A percentile compares a stretch with the other conserved stretches of the same genome.
phyloP scores from a whole-genome alignment of 2,329 filamentous ascomycete genomes.

The Exserohilum rostratum region DNA sequence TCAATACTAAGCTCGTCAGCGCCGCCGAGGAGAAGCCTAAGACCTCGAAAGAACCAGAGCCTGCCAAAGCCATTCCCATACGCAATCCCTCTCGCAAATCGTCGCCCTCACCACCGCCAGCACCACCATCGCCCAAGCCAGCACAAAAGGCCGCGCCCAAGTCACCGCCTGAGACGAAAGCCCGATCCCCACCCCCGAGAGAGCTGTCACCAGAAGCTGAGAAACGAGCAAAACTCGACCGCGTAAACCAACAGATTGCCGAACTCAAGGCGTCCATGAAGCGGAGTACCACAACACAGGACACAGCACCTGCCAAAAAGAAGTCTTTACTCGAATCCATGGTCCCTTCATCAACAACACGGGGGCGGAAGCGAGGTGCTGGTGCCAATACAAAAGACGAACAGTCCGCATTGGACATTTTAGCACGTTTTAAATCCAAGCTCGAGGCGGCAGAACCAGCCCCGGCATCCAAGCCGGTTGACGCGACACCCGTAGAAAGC shows the following conservation, averaged over 20 bases:
- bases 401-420: constrained; percentile 65
- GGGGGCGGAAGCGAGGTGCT: constrained; percentile 72
- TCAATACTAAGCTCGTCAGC: constrained; percentile 74
- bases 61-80: constrained; percentile 38
- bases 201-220: constrained; percentile 50
- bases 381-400: constrained; percentile 61
- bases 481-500: constrained; percentile 25
- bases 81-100: constrained; percentile 37
- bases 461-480: constrained; percentile 46
- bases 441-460: constrained; percentile 58
- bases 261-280: constrained; percentile 83
- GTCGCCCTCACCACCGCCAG: constrained; percentile 33
- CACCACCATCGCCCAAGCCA: constrained; percentile 32
- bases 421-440: constrained; percentile 80
- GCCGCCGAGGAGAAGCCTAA: constrained; percentile 49
- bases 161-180: constrained; percentile 24
- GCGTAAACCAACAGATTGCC: constrained; percentile 80
- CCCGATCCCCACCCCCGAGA: constrained; percentile 36
- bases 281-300: constrained; percentile 56
- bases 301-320: constrained; percentile 51
- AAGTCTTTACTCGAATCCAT: constrained; percentile 72
- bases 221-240: constrained; percentile 61
- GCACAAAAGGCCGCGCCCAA: constrained; percentile 16
- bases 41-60: constrained; percentile 40
- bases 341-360: constrained; percentile 73